A percentile compares a stretch with the other conserved stretches of the same genome.
These are phyloP conservation scores for Xerocomellus intermedius DNA, from an alignment of 768 basidiomycete species.

Conservation along the genomic window DNA sequence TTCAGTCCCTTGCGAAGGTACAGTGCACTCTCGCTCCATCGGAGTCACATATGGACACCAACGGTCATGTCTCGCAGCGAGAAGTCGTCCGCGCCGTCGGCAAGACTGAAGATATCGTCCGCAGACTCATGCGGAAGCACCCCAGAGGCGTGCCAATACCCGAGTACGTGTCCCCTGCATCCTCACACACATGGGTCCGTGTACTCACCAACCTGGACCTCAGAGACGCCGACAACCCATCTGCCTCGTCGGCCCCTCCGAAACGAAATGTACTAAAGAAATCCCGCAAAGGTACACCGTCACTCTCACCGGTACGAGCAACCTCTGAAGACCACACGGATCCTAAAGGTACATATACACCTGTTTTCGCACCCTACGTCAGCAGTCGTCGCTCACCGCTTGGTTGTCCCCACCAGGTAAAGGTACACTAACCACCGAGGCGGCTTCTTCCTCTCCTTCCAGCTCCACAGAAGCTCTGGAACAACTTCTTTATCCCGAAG, in stretches of 20 bases:
- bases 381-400: background rate
- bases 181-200: background rate
- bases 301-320: background rate
- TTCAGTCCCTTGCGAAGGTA: constrained; percentile 29
- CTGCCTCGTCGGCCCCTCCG: constrained; percentile 3
- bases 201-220: background rate
- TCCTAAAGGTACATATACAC: constrained; percentile 7
- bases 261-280: background rate
- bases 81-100: constrained; percentile 26
- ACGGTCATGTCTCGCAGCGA: constrained; percentile 12
- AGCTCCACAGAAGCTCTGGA: constrained; percentile 9
- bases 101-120: constrained; percentile 30
- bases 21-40: background rate
- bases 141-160: constrained; percentile 26
- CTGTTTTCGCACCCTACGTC: background rate
- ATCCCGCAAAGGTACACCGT: background rate
- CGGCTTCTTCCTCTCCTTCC: background rate
- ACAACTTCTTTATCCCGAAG: constrained; percentile 10
- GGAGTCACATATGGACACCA: background rate
- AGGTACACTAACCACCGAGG: background rate
- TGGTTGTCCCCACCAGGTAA: background rate
- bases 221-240: constrained; percentile 4
- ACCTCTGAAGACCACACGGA: background rate
- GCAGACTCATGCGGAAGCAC: constrained; percentile 23
- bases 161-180: constrained; percentile 1